Base-by-base conservation (phyloP, 805 yeast species). In the Kodamaea lidongshanica region DNA sequence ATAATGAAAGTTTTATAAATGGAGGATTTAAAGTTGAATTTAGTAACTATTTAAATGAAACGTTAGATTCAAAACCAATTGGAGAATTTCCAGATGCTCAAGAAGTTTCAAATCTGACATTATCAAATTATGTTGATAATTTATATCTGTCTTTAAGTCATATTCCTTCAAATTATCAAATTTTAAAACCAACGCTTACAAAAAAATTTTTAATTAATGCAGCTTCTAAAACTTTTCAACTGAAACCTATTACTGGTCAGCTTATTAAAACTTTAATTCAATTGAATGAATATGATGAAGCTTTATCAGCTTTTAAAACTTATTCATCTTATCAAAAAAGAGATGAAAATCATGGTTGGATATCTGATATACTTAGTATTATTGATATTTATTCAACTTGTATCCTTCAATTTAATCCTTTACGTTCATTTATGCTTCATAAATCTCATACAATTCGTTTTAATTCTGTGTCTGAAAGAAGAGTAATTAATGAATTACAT, bases 251-350 rank as follows among this genome's bases (percentile, higher is more conserved):
- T n/a, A 45, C 62, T 15, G 39, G 50, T 7, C 51, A 50, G 30
- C 48, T 55, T 24, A 53, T 64, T 16, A 44, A 50, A 25, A 42
- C 55, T 1, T 47, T 62, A 25, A 39, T 62, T 12, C 59, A 57
- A 11, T 39, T 52, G 28, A 41, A 48, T 6, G 67, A 64, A 34
- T 58, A 50, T 35, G 70, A 65, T 34, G 70, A 65, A 37, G 70
- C 70, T 1, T 46, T 57, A 30, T 65, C 65, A 6, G 67, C 67
- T 0, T 55, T 63, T 33, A 55, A 54, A 19, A 61, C 69, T 1
- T 64, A 52, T 35, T 40, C 48, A 6, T 38, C 44, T 12, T 65
- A 65, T 38, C 34, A 56, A 7, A 50, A 53, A 11, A 56, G 52
- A 23, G 64, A 59, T 10, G 48, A 50, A 37, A 48, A 51, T 19